Conservation (phyloP, 495 filamentous ascomycete genomes). For the Penicillium antarcticum region DNA sequence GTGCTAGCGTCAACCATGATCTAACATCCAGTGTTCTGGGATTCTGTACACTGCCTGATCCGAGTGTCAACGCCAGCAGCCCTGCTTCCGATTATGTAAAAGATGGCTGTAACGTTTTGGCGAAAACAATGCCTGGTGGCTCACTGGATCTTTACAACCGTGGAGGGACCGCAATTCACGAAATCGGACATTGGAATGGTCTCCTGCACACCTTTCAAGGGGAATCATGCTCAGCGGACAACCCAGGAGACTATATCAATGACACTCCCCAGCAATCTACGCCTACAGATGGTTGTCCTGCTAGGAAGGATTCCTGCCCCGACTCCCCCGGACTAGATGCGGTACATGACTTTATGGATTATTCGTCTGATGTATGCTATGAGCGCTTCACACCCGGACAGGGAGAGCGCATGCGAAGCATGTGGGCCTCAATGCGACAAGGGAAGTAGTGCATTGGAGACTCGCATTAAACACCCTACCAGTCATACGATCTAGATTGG, state of each 20-base stretch:
- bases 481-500: no score
- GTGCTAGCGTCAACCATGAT: slow-evolving; percentile 9
- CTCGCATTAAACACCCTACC: no score
- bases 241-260: slow-evolving; percentile 48
- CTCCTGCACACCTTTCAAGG: slow-evolving; percentile 56
- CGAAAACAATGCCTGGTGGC: slow-evolving; percentile 48
- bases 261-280: slow-evolving; percentile 51
- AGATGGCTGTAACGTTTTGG: slow-evolving; percentile 54
- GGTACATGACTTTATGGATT: slow-evolving; percentile 56
- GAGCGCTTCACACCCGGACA: slow-evolving; percentile 45
- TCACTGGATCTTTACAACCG: slow-evolving; percentile 41
- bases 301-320: slow-evolving; percentile 46
- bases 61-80: slow-evolving; percentile 32
- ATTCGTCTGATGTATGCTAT: slow-evolving; percentile 53
- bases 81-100: slow-evolving; percentile 37
- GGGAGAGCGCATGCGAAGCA: slow-evolving; percentile 40
- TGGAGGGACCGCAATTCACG: slow-evolving; percentile 52
- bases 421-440: slow-evolving; percentile 43
- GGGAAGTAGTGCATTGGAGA: slow-evolving; percentile 27
- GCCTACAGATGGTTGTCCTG: slow-evolving; percentile 50
- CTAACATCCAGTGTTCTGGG: slow-evolving; percentile 40
- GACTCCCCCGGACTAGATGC: slow-evolving; percentile 42
- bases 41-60: slow-evolving; percentile 48
- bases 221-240: slow-evolving; percentile 36
- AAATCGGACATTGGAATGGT: slow-evolving; percentile 60